Base-by-base conservation (phyloP, 2,329 filamentous ascomycete species). In the Diaporthe destruens region DNA sequence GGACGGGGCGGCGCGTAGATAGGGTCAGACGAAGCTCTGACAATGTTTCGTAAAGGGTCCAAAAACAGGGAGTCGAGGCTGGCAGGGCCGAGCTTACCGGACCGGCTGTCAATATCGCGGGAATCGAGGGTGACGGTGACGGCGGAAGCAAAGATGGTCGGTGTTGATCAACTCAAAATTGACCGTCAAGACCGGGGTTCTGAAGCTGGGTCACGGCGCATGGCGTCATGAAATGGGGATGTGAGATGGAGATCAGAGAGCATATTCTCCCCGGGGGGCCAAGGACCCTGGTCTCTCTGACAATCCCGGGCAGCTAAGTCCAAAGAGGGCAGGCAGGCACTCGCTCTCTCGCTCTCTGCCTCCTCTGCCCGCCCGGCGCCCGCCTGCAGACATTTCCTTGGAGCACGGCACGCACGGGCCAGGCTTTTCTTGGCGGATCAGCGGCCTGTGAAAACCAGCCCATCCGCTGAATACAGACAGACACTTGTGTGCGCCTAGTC, bases 151-250 rank as follows among this genome's bases (percentile, higher is more conserved):
- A 29, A 53, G 47, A 39, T 51, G 20, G 23, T 8, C 44, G 61
- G 61, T 53, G 47, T 53, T 5, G 6, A 53, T 12, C 25, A n/a
- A 53, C n/a, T 39, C 44, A 53, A 29, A 29, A 66, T 29, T 11
- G n/a, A 61, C 44, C 56, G 34, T 53, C 12, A 34, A 20, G 20
- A 25, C 36, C 53, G 34, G 65, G 65, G 39, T 54, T 53, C 57
- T 51, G 68, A 32, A 61, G 55, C 47, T 70, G 56, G 68, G 55
- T 55, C 55, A 61, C 55, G 56, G 55, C 34, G 55, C 34, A 70
- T 71, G 69, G 69, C 69, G 69, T 71, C 69, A 71, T 65, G 69
- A 67, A 67, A 69, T 57, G 66, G 54, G 51, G 51, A 69, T 57
- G 51, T 20, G 14, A 47, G 51, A 63, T 56, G 49, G 65, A 53